Evolutionary conservation across 768 basidiomycete species (phyloP).

Genomic region (Amanita rubescens): DNA sequence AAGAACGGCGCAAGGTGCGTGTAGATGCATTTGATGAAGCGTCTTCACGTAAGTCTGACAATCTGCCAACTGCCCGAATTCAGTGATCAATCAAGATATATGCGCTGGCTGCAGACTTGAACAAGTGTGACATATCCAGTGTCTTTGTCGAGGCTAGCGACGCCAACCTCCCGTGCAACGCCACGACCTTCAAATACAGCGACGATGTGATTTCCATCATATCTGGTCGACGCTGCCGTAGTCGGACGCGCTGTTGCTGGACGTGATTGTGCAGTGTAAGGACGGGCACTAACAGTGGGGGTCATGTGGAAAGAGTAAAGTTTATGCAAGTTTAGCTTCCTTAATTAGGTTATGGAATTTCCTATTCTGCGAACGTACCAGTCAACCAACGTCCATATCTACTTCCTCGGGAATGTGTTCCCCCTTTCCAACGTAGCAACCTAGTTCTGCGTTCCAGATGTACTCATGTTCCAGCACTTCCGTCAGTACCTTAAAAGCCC

Average conservation of each 20-base stretch:
- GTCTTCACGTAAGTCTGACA: conserved; percentile 87
- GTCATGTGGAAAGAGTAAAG: background rate
- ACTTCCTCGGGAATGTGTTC: conserved; percentile 3
- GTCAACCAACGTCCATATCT: conserved; percentile 4
- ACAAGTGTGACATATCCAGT: conserved; percentile 70
- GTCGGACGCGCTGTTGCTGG: conserved; percentile 48
- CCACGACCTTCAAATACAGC: conserved; percentile 74
- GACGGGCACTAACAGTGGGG: conserved; percentile 26
- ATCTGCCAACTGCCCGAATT: conserved; percentile 58
- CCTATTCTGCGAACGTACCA: background rate
- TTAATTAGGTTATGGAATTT: background rate
- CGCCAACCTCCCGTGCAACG: conserved; percentile 76
- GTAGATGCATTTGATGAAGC: conserved; percentile 76
- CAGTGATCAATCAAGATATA: conserved; percentile 2
- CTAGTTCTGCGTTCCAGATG: conserved; percentile 49
- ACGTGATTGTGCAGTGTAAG: conserved; percentile 52
- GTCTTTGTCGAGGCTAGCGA: conserved; percentile 78
- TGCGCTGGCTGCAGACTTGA: conserved; percentile 45
- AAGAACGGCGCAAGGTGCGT: conserved; percentile 62
- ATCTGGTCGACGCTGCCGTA: conserved; percentile 51
- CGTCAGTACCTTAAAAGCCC: conserved; percentile 60
- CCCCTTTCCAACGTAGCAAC: conserved; percentile 34
- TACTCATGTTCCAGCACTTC: conserved; percentile 59
- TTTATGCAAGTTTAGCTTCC: background rate
- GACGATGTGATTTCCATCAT: conserved; percentile 57